Base-by-base conservation (phyloP, 2,329 filamentous ascomycete genomes). In the Ophiocordyceps camponoti-saundersi region DNA sequence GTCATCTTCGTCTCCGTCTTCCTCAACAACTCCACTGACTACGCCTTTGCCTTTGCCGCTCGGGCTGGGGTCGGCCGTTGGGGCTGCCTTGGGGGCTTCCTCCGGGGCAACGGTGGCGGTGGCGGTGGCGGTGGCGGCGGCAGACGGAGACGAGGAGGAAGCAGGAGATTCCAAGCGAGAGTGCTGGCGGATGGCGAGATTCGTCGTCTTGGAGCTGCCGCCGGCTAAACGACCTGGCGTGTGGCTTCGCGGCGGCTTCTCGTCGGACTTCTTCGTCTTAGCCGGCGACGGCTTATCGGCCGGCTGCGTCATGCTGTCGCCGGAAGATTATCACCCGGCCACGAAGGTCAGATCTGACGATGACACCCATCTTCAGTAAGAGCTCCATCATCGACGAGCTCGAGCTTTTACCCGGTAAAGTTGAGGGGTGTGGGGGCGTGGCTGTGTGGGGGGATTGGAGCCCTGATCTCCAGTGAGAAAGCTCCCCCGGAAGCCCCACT, bases 211-310 rank as follows among this genome's bases (percentile, higher is more conserved):
- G 46, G 68, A 66, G 61, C 72, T 77, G 63, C 73, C 79, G 52
- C 72, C 70, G 13, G 77, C 64, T 40, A 80, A 67, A 54, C 79
- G 75, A 48, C 77, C 75, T 1, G 77, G 77, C 1, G 77, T 80
- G 57, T 80, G 77, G 56, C 71, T 79, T 53, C 77, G 70, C 26
- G 68, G 61, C 47, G 58, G 61, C 48, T 57, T 56, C 50, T 47
- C 56, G 21, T 67, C 59, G 48, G 10, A 20, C 15, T 34, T 42
- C 5, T 16, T 42, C 15, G 29, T 29, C 29, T 22, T 32, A 29
- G n/a, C 12, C 32, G 18, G 15, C 10, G 3, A 26, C 12, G 40
- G 30, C 20, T 41, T 21, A 50, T 54, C 54, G 49, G 53, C 46
- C 50, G 61, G 59, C 50, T 61, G 56, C 47, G 64, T 59, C 53